These are phyloP conservation scores for Misopates orontium DNA, from an alignment of 257 asterid genomes.

Conservation along the genomic window DNA sequence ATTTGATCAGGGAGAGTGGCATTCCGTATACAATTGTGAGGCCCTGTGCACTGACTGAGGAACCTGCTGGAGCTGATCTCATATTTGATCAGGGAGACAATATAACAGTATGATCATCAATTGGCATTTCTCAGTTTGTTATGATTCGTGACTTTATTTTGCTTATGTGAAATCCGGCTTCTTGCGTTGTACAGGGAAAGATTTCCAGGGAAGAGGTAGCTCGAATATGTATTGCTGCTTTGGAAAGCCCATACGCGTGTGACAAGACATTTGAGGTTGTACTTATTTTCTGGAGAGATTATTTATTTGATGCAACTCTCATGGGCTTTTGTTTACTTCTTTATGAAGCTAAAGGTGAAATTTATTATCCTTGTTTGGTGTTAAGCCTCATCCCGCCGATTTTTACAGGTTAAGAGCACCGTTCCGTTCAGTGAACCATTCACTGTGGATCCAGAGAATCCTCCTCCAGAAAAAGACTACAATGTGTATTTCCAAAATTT, in stretches of 20 bases:
- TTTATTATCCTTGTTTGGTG: background rate
- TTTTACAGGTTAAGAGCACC: slow-evolving; percentile 79
- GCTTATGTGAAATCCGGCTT: background rate
- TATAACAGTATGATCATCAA: slow-evolving; percentile 59
- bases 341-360: background rate
- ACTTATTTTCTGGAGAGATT: background rate
- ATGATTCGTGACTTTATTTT: slow-evolving; percentile 13
- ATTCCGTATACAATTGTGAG: slow-evolving; percentile 85
- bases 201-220: slow-evolving; percentile 93
- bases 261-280: slow-evolving; percentile 91
- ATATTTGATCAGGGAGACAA: slow-evolving; percentile 94
- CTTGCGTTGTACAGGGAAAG: slow-evolving; percentile 61
- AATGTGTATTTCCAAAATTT: slow-evolving; percentile 62
- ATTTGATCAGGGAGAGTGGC: slow-evolving; percentile 84
- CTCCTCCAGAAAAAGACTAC: slow-evolving; percentile 91
- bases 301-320: background rate
- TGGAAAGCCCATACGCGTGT: slow-evolving; percentile 83
- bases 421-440: slow-evolving; percentile 90
- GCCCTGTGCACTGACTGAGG: slow-evolving; percentile 98
- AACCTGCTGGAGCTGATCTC: slow-evolving; percentile 98
- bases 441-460: slow-evolving; percentile 92
- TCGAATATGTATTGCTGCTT: slow-evolving; percentile 81
- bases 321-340: background rate
- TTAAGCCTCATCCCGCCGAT: slow-evolving; percentile 2
- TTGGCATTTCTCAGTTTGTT: background rate